These are phyloP conservation scores for Yamadazyma epiphylla DNA, from an alignment of 1,139 yeast species.

Conservation along the genomic window DNA sequence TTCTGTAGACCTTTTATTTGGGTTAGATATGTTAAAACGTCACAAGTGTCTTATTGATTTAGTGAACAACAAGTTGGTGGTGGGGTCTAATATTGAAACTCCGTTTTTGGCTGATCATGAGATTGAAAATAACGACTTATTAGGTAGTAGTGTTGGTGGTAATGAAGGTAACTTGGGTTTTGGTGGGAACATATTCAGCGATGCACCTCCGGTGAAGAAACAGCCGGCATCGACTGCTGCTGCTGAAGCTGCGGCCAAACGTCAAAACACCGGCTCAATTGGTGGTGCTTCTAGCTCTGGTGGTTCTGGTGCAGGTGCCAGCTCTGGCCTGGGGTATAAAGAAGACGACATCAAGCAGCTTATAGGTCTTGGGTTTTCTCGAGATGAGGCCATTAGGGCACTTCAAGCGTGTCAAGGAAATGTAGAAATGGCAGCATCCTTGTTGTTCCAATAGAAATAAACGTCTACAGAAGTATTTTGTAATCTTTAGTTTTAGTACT, in stretches of 20 bases:
- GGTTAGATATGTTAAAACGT: slow-evolving; percentile 80
- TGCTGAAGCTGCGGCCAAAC: slow-evolving; percentile 24
- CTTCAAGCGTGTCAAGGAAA: slow-evolving; percentile 68
- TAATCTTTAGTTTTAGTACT: too few relatives aligned
- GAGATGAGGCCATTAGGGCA: slow-evolving; percentile 62
- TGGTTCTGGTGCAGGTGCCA: slow-evolving; percentile 5
- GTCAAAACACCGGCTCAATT: slow-evolving; percentile 16
- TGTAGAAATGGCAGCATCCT: slow-evolving; percentile 80
- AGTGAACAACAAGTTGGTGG: slow-evolving; percentile 57
- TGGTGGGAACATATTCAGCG: slow-evolving; percentile 37
- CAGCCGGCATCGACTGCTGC: slow-evolving; percentile 14
- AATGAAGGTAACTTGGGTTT: slow-evolving; percentile 14
- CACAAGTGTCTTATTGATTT: slow-evolving; percentile 84
- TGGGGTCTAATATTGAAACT: slow-evolving; percentile 68
- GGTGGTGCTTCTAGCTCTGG: not conserved
- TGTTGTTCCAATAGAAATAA: slow-evolving; percentile 56
- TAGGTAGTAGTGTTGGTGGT: slow-evolving; percentile 16
- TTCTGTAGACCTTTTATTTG: slow-evolving; percentile 62
- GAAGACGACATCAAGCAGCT: slow-evolving; percentile 53
- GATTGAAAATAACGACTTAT: slow-evolving; percentile 44
- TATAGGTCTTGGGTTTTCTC: slow-evolving; percentile 66
- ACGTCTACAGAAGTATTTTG: too few relatives aligned
- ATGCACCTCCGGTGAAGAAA: slow-evolving; percentile 9
- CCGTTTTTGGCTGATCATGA: slow-evolving; percentile 73
- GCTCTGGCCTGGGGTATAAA: slow-evolving; percentile 17